These are phyloP conservation scores for Sporothrix brunneoviolacea DNA, from an alignment of 2,329 filamentous ascomycete genomes.

Conservation along the genomic window DNA sequence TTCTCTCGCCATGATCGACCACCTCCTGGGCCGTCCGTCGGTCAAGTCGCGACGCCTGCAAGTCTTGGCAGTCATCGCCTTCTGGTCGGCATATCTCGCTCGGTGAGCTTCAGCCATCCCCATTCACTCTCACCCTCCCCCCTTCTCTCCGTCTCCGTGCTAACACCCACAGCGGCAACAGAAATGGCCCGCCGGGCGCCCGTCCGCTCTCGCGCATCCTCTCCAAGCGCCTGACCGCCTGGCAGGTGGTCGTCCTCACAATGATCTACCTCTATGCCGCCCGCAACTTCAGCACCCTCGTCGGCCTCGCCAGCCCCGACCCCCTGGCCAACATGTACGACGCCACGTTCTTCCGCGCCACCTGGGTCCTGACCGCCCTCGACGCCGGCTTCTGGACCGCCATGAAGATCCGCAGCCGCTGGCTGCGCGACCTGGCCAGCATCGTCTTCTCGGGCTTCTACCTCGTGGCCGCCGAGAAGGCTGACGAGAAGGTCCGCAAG, in stretches of 20 bases:
- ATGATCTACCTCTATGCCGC: constrained; percentile 87
- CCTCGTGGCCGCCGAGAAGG: constrained; percentile 83
- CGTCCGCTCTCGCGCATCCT: constrained; percentile 65
- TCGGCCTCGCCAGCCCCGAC: constrained; percentile 86
- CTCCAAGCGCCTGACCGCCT: constrained; percentile 67
- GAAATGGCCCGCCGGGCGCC: constrained; percentile 77
- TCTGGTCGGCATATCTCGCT: constrained; percentile 82
- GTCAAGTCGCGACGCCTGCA: constrained; percentile 88
- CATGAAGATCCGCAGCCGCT: constrained; percentile 77
- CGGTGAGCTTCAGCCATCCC: constrained; percentile 51
- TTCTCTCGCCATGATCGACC: constrained; percentile 64
- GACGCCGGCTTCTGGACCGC: constrained; percentile 98
- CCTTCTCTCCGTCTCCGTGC: constrained; percentile 17
- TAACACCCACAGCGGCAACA: constrained; percentile 59
- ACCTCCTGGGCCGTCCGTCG: constrained; percentile 85
- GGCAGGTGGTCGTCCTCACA: constrained; percentile 83
- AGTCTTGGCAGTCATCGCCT: constrained; percentile 81
- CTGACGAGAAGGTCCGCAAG: constrained; percentile 93
- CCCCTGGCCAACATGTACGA: constrained; percentile 93
- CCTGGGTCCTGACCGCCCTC: constrained; percentile 90
- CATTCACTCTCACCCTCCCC: neutral
- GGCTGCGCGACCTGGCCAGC: constrained; percentile 74
- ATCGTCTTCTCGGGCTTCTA: constrained; percentile 86
- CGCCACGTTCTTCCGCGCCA: constrained; percentile 86
- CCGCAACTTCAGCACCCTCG: constrained; percentile 87